These are phyloP conservation scores for Helotiales sp. DNA, from an alignment of 2,329 filamentous ascomycete genomes.

Conservation along the genomic window DNA sequence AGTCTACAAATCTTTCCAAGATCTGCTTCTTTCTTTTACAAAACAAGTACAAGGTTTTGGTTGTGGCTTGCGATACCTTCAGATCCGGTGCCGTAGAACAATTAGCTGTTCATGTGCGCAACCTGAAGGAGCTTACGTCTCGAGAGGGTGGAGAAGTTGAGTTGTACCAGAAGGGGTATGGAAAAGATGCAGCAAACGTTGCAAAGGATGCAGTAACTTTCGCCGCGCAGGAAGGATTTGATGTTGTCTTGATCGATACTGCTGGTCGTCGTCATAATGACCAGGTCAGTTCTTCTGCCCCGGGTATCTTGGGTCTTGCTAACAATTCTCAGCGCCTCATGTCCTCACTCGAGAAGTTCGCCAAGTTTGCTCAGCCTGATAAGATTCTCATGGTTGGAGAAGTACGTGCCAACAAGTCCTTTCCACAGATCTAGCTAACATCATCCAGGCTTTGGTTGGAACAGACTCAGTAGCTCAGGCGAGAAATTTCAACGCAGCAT, in stretches of 20 bases:
- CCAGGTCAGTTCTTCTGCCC: slow-evolving; percentile 49
- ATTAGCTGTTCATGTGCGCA: slow-evolving; percentile 91
- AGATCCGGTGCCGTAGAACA: slow-evolving; percentile 97
- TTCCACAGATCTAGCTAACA: slow-evolving; percentile 19
- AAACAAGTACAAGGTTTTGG: slow-evolving; percentile 94
- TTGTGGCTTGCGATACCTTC: slow-evolving; percentile 96
- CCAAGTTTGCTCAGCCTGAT: slow-evolving; percentile 92
- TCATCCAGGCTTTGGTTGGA: slow-evolving; percentile 77
- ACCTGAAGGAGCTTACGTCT: slow-evolving; percentile 84
- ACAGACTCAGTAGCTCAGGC: slow-evolving; percentile 96
- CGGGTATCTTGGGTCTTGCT: slow-evolving; percentile 14
- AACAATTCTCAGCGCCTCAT: slow-evolving; percentile 68
- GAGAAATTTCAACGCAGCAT: slow-evolving; percentile 92
- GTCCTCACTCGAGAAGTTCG: slow-evolving; percentile 96
- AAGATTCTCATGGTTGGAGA: slow-evolving; percentile 97
- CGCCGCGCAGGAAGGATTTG: slow-evolving; percentile 75
- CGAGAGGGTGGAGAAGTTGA: slow-evolving; percentile 87
- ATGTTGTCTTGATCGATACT: slow-evolving; percentile 96
- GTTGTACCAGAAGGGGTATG: slow-evolving; percentile 96
- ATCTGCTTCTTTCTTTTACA: slow-evolving; percentile 98
- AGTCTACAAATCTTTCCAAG: slow-evolving; percentile 96
- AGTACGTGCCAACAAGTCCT: slow-evolving; percentile 24
- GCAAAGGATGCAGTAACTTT: slow-evolving; percentile 91
- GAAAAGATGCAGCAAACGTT: slow-evolving; percentile 94
- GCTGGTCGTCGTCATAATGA: slow-evolving; percentile 96